phyloP scores from a whole-genome alignment of 139 green algal genomes.

The Coelastrella sp. region DNA sequence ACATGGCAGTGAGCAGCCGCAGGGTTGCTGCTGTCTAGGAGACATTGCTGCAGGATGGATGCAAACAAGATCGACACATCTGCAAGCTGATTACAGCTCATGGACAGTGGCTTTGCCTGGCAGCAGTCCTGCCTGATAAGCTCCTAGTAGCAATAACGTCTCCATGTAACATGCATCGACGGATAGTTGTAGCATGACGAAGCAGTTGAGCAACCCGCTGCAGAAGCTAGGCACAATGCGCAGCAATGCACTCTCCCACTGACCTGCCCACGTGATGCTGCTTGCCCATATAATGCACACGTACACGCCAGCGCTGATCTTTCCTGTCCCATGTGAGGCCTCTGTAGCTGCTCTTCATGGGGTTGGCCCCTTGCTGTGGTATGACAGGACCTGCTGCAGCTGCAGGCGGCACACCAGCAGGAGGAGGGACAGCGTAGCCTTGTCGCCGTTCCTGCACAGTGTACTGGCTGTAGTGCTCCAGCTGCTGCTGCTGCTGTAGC shows the following conservation, averaged over 20 bases:
- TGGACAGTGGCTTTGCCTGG: too few species aligned
- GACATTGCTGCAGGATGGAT: too few species aligned
- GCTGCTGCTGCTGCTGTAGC: not conserved
- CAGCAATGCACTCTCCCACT: not conserved
- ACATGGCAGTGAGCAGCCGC: too few species aligned
- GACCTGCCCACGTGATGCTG: constrained; percentile 4
- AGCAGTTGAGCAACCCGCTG: too few species aligned
- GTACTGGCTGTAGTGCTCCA: not conserved
- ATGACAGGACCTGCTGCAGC: not conserved
- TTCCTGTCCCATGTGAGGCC: constrained; percentile 1
- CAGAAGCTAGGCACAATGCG: not conserved
- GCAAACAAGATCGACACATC: too few species aligned
- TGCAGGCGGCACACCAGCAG: not conserved
- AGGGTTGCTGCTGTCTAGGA: too few species aligned
- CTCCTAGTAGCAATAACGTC: too few species aligned
- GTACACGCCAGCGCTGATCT: not conserved
- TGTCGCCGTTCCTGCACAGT: not conserved
- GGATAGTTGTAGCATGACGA: too few species aligned
- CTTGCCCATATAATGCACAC: not conserved
- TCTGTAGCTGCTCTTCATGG: not conserved
- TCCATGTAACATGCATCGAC: too few species aligned
- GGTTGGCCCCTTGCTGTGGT: not conserved
- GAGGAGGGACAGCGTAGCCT: not conserved
- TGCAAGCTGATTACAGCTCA: too few species aligned
- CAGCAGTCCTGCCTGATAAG: too few species aligned